Evolutionary conservation across 768 basidiomycete genomes (phyloP).

Genomic region (Chalciporus sphaerocephalus): DNA sequence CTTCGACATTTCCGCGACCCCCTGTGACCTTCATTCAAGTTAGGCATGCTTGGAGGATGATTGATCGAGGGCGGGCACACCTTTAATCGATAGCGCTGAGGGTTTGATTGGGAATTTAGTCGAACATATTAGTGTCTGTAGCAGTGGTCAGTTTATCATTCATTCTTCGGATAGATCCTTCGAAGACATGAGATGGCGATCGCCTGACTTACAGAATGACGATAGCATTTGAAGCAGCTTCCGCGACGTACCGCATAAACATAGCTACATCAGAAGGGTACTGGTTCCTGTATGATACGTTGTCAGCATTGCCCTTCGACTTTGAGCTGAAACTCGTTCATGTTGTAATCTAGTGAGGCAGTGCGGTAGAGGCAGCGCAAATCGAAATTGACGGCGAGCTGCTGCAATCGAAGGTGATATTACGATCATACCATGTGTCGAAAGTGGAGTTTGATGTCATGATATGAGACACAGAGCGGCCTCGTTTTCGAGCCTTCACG

Average conservation of each 20-base stretch:
- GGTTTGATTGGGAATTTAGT: slow-evolving; percentile 55
- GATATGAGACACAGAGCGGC: slow-evolving; percentile 58
- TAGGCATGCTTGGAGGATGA: slow-evolving; percentile 22
- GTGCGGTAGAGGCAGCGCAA: slow-evolving; percentile 61
- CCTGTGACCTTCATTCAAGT: slow-evolving; percentile 23
- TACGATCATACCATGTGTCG: slow-evolving; percentile 52
- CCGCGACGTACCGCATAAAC: slow-evolving; percentile 52
- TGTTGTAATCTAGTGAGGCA: slow-evolving; percentile 72
- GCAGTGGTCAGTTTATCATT: slow-evolving; percentile 77
- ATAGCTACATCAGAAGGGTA: slow-evolving; percentile 59
- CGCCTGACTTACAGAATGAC: slow-evolving; percentile 65
- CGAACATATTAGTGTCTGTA: slow-evolving; percentile 63
- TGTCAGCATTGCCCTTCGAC: background rate
- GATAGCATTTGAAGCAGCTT: slow-evolving; percentile 53
- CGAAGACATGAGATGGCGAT: slow-evolving; percentile 60
- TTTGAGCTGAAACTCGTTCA: slow-evolving; percentile 36
- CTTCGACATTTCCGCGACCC: slow-evolving; percentile 51
- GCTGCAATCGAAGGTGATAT: slow-evolving; percentile 48
- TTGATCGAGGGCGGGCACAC: slow-evolving; percentile 51
- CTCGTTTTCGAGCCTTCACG: background rate
- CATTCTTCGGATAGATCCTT: slow-evolving; percentile 68
- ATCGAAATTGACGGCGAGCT: slow-evolving; percentile 56
- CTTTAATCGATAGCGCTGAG: slow-evolving; percentile 46
- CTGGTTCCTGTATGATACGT: slow-evolving; percentile 40
- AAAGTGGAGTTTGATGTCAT: slow-evolving; percentile 47